Percentiles rank a stretch among this genome's conserved stretches.
These are phyloP conservation scores for Candida dubliniensis DNA, from an alignment of 1,139 yeast species.

Conservation along the genomic window DNA sequence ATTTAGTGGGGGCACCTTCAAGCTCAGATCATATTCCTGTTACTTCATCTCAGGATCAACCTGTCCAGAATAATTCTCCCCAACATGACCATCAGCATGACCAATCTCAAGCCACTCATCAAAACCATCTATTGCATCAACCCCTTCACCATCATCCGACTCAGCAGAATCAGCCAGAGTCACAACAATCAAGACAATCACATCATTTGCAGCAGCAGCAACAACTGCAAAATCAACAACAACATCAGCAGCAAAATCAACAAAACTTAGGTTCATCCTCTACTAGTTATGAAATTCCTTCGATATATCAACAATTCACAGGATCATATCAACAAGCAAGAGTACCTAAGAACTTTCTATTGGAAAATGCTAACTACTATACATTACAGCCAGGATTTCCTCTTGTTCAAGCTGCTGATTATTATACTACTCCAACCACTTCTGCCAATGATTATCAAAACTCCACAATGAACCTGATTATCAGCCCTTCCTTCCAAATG, in stretches of 20 bases:
- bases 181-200: slow-evolving; percentile 5
- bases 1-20: slow-evolving; percentile 14
- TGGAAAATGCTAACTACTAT: slow-evolving; percentile 15
- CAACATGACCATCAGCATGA: slow-evolving; percentile 10
- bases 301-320: slow-evolving; percentile 8
- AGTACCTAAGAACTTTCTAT: slow-evolving; percentile 13
- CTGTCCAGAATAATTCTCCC: background rate
- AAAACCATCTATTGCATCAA: background rate
- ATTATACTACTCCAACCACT: slow-evolving; percentile 8
- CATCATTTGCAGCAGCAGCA: slow-evolving; percentile 4
- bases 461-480: slow-evolving; percentile 4
- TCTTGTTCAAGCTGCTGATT: slow-evolving; percentile 10
- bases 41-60: slow-evolving; percentile 7
- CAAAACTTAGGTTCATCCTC: background rate
- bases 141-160: background rate
- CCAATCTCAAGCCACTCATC: slow-evolving; percentile 1
- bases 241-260: slow-evolving; percentile 1
- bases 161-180: background rate
- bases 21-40: slow-evolving; percentile 13
- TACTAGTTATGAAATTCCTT: slow-evolving; percentile 2
- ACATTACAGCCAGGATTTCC: slow-evolving; percentile 16
- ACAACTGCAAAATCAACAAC: slow-evolving; percentile 5
- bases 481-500: slow-evolving; percentile 13
- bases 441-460: slow-evolving; percentile 8
- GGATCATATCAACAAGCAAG: slow-evolving; percentile 8